These are phyloP conservation scores for Picochlorum sp. DNA, from an alignment of 139 green algal genomes.

Conservation along the genomic window DNA sequence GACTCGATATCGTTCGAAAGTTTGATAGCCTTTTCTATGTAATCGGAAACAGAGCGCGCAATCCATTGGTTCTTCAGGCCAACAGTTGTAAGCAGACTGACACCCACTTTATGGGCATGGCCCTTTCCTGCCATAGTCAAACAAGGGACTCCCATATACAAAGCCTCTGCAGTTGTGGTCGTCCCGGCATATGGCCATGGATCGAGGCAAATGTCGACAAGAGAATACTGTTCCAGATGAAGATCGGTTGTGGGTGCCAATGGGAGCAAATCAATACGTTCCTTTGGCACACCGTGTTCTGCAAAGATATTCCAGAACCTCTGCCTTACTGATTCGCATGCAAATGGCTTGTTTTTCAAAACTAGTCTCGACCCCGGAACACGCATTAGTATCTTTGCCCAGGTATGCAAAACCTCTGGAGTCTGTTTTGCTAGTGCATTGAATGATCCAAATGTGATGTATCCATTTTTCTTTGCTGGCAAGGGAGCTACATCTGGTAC, in stretches of 20 bases:
- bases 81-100: conserved; percentile 67
- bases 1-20: conserved; percentile 24
- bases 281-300: conserved; percentile 8
- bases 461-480: conserved; percentile 60
- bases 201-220: conserved; percentile 86
- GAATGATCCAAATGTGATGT: conserved; percentile 95
- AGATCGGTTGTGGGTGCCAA: conserved; percentile 58
- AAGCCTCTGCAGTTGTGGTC: conserved; percentile 88
- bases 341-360: conserved; percentile 96
- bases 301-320: conserved; percentile 28
- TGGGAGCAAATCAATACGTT: conserved; percentile 77
- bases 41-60: conserved; percentile 60
- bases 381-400: conserved; percentile 61
- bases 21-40: conserved; percentile 39
- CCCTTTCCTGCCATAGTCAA: conserved; percentile 73
- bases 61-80: conserved; percentile 68
- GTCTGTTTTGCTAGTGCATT: conserved; percentile 96
- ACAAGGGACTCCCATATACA: conserved; percentile 90
- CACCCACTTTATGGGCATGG: conserved; percentile 94
- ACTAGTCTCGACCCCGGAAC: conserved; percentile 72
- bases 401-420: conserved; percentile 64
- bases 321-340: conserved; percentile 50
- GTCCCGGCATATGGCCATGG: conserved; percentile 95
- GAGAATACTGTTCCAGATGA: conserved; percentile 70
- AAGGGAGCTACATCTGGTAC: conserved; percentile 60